Evolutionary conservation across 768 basidiomycete species (phyloP).

Genomic region (Auriscalpium orientale): DNA sequence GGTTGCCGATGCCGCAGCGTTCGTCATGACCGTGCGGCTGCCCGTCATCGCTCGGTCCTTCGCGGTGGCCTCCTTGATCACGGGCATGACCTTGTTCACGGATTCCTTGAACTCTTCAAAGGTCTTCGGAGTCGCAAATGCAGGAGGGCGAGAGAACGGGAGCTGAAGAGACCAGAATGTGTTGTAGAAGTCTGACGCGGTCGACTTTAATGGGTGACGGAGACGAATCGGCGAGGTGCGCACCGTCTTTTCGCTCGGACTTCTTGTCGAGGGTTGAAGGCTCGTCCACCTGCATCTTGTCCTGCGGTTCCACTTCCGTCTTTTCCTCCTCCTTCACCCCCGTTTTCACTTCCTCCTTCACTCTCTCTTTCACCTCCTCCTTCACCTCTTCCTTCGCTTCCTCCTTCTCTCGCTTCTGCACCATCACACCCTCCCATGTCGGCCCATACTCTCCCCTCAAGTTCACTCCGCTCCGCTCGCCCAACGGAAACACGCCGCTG

Average conservation of each 20-base stretch:
- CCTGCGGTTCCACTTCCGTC: constrained; percentile 26
- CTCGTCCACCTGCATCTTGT: constrained; percentile 61
- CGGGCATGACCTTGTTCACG: constrained; percentile 65
- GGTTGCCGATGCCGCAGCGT: background rate
- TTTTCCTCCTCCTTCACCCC: constrained; percentile 23
- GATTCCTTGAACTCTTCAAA: constrained; percentile 63
- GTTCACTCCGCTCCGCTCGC: constrained; percentile 89
- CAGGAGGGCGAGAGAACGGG: constrained; percentile 72
- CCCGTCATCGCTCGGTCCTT: constrained; percentile 89
- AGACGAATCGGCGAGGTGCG: background rate
- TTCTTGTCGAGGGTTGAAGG: constrained; percentile 18
- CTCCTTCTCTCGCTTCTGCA: constrained; percentile 25
- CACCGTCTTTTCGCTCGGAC: background rate
- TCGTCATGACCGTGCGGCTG: constrained; percentile 34
- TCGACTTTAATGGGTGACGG: constrained; percentile 7
- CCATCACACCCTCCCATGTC: constrained; percentile 61
- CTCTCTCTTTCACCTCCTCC: constrained; percentile 25
- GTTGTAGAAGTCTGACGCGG: constrained; percentile 61
- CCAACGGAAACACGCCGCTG: constrained; percentile 77
- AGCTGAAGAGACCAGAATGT: constrained; percentile 88
- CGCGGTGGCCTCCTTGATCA: constrained; percentile 79
- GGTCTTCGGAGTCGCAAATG: constrained; percentile 50
- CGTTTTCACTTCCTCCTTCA: constrained; percentile 19
- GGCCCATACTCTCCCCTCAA: constrained; percentile 82
- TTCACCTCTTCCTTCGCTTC: constrained; percentile 20